A percentile compares a stretch with the other conserved stretches of the same genome.
Conservation (phyloP, 768 basidiomycete genomes). For the Chiua virens region DNA sequence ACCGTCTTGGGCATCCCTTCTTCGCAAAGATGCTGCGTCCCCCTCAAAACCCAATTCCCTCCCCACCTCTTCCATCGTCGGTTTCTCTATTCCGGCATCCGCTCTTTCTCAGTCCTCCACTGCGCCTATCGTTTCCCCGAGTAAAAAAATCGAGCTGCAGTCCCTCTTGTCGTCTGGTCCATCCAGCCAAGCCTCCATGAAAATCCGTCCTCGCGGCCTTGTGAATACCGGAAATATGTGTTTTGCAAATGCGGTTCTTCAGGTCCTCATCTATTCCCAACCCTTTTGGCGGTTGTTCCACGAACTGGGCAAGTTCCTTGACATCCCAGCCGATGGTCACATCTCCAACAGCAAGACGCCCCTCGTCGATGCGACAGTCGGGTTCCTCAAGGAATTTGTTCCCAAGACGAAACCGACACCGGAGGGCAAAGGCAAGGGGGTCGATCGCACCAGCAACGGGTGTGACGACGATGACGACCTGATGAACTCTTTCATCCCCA, state of each 20-base stretch:
- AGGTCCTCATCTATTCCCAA: conserved; percentile 85
- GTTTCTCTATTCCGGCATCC: conserved; percentile 68
- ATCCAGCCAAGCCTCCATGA: conserved; percentile 18
- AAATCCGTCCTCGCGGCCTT: conserved; percentile 73
- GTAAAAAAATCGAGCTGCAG: conserved; percentile 51
- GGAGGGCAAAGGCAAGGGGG: conserved; percentile 40
- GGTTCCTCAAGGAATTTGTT: conserved; percentile 78
- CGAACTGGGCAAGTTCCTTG: conserved; percentile 61
- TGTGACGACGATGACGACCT: conserved; percentile 49
- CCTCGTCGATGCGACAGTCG: conserved; percentile 64
- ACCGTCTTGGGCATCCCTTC: conserved; percentile 70
- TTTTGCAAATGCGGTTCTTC: conserved; percentile 93
- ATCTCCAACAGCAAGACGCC: conserved; percentile 41
- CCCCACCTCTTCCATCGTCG: conserved; percentile 70
- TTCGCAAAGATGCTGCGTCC: conserved; percentile 46
- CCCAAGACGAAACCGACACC: conserved; percentile 23
- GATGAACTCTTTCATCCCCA: conserved; percentile 77
- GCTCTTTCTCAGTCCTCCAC: conserved; percentile 24
- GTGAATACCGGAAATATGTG: conserved; percentile 97
- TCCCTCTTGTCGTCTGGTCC: conserved; percentile 50
- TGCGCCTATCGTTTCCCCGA: conserved; percentile 30
- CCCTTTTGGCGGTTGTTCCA: conserved; percentile 80
- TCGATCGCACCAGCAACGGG: conserved; percentile 29
- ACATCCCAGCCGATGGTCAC: conserved; percentile 26
- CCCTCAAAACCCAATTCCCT: conserved; percentile 48